Percentiles rank a stretch among this genome's conserved stretches.
Evolutionary conservation across 495 filamentous ascomycete genomes (phyloP).

Genomic region (Aspergillus wentii): DNA sequence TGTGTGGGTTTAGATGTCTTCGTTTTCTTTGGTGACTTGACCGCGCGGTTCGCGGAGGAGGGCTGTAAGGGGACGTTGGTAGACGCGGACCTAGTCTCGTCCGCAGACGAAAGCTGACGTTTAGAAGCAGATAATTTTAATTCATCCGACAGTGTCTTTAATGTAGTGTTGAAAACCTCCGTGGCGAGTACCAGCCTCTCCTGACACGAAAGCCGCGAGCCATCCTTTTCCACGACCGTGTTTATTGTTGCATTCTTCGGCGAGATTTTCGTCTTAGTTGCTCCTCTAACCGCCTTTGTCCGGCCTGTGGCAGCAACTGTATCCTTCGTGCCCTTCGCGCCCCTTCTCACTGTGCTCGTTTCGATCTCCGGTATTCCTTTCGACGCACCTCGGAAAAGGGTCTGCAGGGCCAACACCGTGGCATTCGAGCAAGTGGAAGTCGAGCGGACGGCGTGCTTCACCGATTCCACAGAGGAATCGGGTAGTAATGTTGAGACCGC

Average conservation of each 20-base stretch:
- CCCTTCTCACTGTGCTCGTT: constrained; percentile 7
- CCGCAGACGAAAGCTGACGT: too few species aligned
- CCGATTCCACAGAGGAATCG: constrained; percentile 34
- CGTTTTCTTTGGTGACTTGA: constrained; percentile 36
- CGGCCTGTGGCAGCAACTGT: constrained; percentile 19
- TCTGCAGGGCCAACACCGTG: constrained; percentile 42
- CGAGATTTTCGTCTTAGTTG: constrained; percentile 28
- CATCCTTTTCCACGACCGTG: constrained; percentile 28
- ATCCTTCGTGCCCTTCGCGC: constrained; percentile 17
- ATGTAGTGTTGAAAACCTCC: constrained; percentile 70
- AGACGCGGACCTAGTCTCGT: constrained; percentile 6
- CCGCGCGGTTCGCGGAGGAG: constrained; percentile 46
- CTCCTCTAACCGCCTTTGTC: constrained; percentile 28
- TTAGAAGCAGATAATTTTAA: constrained; percentile 42
- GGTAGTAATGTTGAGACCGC: constrained; percentile 31
- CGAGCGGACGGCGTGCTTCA: constrained; percentile 46
- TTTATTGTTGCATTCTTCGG: constrained; percentile 20
- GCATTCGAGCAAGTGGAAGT: constrained; percentile 43
- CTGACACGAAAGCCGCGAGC: constrained; percentile 43
- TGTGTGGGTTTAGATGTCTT: constrained; percentile 7
- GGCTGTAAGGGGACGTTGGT: constrained; percentile 42
- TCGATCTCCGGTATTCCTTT: constrained; percentile 21
- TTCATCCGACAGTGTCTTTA: constrained; percentile 71
- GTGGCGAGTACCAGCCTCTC: constrained; percentile 72
- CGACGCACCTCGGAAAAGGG: constrained; percentile 32